These are phyloP conservation scores for Ampelomyces quisqualis DNA, from an alignment of 2,329 filamentous ascomycete genomes.

Conservation along the genomic window DNA sequence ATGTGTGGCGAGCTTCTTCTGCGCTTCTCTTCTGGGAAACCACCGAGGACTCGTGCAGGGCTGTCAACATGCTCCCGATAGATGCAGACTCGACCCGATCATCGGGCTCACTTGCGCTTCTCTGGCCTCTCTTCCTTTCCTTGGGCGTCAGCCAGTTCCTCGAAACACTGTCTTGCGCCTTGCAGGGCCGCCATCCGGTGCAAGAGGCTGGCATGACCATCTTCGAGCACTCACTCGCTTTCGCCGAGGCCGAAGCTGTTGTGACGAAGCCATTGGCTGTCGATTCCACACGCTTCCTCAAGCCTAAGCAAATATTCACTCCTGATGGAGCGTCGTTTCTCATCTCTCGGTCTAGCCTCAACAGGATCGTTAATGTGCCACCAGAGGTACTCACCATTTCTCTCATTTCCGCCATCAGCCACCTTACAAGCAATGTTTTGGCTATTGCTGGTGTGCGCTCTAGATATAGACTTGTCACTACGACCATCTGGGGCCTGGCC, in stretches of 20 bases:
- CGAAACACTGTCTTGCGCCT: constrained; percentile 82
- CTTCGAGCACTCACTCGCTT: constrained; percentile 93
- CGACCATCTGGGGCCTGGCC: constrained; percentile 83
- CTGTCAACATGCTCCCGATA: constrained; percentile 67
- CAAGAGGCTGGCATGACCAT: constrained; percentile 94
- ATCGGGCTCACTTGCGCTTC: constrained; percentile 73
- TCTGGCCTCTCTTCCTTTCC: constrained; percentile 74
- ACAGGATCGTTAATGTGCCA: constrained; percentile 80
- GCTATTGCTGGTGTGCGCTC: constrained; percentile 79
- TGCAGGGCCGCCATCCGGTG: constrained; percentile 77
- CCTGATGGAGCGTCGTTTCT: constrained; percentile 49
- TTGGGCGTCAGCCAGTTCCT: constrained; percentile 77
- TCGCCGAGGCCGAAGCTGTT: constrained; percentile 90
- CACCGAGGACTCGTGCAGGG: constrained; percentile 72
- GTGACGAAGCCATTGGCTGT: constrained; percentile 78
- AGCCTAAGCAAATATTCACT: constrained; percentile 39
- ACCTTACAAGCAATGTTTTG: constrained; percentile 79
- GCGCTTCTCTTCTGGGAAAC: constrained; percentile 70
- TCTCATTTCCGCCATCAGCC: constrained; percentile 85
- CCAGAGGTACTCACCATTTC: constrained; percentile 86
- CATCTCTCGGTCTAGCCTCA: constrained; percentile 60
- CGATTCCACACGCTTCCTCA: constrained; percentile 58
- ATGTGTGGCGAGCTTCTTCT: constrained; percentile 72
- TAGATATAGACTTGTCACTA: constrained; percentile 78
- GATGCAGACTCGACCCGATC: constrained; percentile 56